These are phyloP conservation scores for Hypoxylon fragiforme DNA, from an alignment of 495 filamentous ascomycete species.

Conservation along the genomic window DNA sequence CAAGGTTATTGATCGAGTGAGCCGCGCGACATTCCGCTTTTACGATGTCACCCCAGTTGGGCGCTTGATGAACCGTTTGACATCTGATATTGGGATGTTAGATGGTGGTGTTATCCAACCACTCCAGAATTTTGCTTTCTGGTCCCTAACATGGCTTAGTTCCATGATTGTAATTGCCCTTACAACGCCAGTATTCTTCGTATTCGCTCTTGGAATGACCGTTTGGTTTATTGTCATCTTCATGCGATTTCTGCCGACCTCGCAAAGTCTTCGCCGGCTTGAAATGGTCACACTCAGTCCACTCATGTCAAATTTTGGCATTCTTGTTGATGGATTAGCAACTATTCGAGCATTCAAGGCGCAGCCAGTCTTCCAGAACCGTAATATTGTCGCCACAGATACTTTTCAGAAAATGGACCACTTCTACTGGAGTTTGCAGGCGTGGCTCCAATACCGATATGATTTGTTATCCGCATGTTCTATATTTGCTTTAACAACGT, in stretches of 20 bases:
- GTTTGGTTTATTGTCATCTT: constrained; percentile 68
- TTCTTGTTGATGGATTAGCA: constrained; percentile 74
- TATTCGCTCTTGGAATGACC: constrained; percentile 66
- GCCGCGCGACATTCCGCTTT: constrained; percentile 80
- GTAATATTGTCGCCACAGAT: constrained; percentile 75
- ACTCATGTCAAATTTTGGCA: constrained; percentile 83
- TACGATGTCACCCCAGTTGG: constrained; percentile 86
- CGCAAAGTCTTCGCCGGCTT: constrained; percentile 76
- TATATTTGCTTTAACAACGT: constrained; percentile 68
- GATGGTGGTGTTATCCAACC: constrained; percentile 76
- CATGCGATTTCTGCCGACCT: constrained; percentile 73
- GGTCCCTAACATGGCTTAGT: constrained; percentile 67
- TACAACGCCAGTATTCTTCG: constrained; percentile 72
- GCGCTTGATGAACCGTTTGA: constrained; percentile 83
- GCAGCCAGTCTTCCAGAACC: constrained; percentile 71
- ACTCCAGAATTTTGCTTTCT: constrained; percentile 66
- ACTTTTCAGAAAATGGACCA: constrained; percentile 90
- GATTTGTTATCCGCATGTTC: constrained; percentile 69
- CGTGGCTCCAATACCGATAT: constrained; percentile 80
- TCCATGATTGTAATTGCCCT: constrained; percentile 74
- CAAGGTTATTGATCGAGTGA: constrained; percentile 67
- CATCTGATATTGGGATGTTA: constrained; percentile 79
- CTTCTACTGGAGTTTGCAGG: constrained; percentile 85
- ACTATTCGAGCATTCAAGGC: constrained; percentile 79
- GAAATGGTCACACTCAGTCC: constrained; percentile 85